Conservation (phyloP, 176 grass and related monocot species). For the Carex kokanica region DNA sequence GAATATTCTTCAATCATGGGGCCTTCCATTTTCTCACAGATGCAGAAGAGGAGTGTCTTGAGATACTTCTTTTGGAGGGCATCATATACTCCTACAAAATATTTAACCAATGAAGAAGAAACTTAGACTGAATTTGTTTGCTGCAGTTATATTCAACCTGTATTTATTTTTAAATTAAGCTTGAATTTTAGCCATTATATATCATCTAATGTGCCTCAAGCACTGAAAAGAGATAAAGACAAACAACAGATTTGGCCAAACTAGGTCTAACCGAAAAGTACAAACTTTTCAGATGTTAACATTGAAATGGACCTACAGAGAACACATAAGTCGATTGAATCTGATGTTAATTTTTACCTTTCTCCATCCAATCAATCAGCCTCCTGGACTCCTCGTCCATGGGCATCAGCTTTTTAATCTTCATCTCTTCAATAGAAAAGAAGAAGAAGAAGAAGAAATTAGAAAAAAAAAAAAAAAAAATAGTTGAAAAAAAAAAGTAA, state of each 20-base stretch:
- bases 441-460: neutral
- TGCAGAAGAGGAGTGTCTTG: conserved; percentile 90
- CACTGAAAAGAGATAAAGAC: neutral
- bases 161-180: neutral
- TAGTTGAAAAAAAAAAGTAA: too few species aligned
- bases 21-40: conserved; percentile 82
- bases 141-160: neutral
- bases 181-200: neutral
- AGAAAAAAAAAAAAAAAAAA: neutral
- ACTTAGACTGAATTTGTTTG: conserved; percentile 7
- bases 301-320: conserved; percentile 3
- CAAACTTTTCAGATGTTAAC: neutral
- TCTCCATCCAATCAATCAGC: conserved; percentile 99
- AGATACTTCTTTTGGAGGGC: conserved; percentile 99
- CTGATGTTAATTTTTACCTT: conserved; percentile 45
- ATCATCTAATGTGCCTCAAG: neutral
- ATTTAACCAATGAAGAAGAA: conserved; percentile 31
- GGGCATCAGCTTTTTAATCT: conserved; percentile 99
- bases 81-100: conserved; percentile 75
- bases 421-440: conserved; percentile 72
- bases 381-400: conserved; percentile 88
- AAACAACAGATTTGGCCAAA: neutral
- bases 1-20: conserved; percentile 94
- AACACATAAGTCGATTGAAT: conserved; percentile 9
- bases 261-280: neutral